These are phyloP conservation scores for Pulveroboletus sp. DNA, from an alignment of 1,284 basidiomycete genomes.

Conservation along the genomic window DNA sequence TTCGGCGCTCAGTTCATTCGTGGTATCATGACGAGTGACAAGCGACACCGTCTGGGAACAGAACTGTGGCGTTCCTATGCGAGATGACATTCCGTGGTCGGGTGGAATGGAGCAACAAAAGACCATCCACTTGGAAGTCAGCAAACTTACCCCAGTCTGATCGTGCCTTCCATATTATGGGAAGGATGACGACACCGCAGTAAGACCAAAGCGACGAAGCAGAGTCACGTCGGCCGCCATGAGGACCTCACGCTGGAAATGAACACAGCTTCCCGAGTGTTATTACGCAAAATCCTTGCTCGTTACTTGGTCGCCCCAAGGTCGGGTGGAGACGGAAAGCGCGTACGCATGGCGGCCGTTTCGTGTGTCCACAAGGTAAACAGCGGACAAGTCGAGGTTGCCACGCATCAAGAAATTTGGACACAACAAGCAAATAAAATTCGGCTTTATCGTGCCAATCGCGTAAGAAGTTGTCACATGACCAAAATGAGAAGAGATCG, in stretches of 20 bases:
- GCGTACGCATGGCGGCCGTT: neutral
- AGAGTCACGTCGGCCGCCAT: neutral
- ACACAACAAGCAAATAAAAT: neutral
- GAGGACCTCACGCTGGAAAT: neutral
- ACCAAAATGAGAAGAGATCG: neutral
- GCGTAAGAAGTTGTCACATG: conserved; percentile 20
- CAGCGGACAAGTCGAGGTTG: neutral
- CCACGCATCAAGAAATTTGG: neutral
- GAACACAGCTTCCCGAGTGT: neutral
- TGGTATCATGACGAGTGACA: neutral
- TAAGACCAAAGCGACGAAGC: neutral
- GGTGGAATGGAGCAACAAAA: conserved; percentile 12
- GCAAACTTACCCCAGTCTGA: conserved; percentile 5
- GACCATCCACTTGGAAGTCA: neutral
- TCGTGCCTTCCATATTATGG: conserved; percentile 8
- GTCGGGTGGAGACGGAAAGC: conserved; percentile 16
- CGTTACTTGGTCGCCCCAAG: conserved; percentile 6
- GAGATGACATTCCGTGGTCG: conserved; percentile 9
- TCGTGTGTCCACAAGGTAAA: neutral
- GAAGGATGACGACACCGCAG: conserved; percentile 22
- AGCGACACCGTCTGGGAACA: conserved; percentile 1
- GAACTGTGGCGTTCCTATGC: conserved; percentile 21
- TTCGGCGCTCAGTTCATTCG: neutral
- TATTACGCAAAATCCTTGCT: conserved; percentile 6
- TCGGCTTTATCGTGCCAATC: neutral